Evolutionary conservation across 371 early-diverging fungal genomes (phyloP).

Genomic region (Mortierella sp.): DNA sequence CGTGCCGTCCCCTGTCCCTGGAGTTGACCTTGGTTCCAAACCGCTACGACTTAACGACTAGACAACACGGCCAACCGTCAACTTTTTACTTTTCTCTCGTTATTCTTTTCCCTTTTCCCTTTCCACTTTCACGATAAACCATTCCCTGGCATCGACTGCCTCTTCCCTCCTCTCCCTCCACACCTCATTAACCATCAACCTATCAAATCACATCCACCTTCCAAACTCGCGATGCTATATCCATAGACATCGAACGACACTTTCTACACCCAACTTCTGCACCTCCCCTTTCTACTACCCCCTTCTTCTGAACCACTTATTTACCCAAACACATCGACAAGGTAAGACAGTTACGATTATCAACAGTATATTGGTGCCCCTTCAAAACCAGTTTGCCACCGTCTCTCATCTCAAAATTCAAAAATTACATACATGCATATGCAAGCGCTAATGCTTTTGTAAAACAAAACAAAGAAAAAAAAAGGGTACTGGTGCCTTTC

Average conservation of each 20-base stretch:
- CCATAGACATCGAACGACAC: not conserved
- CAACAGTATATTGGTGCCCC: not conserved
- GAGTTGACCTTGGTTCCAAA: constrained; percentile 14
- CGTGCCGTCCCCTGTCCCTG: constrained; percentile 6
- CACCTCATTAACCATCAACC: not conserved
- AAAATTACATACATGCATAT: not conserved
- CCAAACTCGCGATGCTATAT: not conserved
- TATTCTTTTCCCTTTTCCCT: not conserved
- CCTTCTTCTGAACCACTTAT: not conserved
- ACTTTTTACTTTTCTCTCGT: not conserved
- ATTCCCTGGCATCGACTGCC: not conserved
- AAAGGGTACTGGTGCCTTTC: not conserved
- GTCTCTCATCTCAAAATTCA: not conserved
- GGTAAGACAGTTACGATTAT: not conserved
- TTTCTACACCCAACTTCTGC: not conserved
- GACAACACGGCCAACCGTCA: constrained; percentile 6
- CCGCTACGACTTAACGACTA: not conserved
- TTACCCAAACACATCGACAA: not conserved
- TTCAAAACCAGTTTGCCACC: not conserved
- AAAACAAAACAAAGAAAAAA: not conserved
- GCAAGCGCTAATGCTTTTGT: not conserved
- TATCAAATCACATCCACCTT: not conserved
- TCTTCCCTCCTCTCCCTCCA: not conserved
- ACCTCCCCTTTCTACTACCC: not conserved
- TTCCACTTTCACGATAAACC: not conserved